A percentile compares a stretch with the other conserved stretches of the same genome.
These are phyloP conservation scores for Umbelopsis vinacea DNA, from an alignment of 192 early-diverging fungal genomes.

Conservation along the genomic window DNA sequence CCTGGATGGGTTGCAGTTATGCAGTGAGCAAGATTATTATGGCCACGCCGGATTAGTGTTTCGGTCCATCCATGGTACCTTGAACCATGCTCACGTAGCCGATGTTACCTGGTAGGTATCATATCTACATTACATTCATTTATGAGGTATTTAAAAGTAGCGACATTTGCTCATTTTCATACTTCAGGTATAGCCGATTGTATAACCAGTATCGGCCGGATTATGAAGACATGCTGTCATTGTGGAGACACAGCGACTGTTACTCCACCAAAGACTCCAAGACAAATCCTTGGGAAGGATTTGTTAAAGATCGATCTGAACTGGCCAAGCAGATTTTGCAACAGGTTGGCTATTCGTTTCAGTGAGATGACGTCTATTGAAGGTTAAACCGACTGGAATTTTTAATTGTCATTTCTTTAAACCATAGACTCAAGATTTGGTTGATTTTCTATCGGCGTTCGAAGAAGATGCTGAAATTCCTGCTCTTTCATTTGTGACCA, in stretches of 20 bases:
- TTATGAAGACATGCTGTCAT: background rate
- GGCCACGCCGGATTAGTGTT: background rate
- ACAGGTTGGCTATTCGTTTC: background rate
- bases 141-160: background rate
- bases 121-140: background rate
- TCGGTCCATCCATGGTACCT: background rate
- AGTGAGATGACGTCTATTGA: too few species aligned
- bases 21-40: background rate
- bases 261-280: background rate
- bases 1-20: background rate
- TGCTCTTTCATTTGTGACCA: background rate
- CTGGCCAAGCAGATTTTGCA: background rate
- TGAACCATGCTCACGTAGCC: background rate
- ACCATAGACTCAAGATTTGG: conserved; percentile 3
- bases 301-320: background rate
- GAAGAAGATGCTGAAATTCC: background rate
- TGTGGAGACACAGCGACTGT: background rate
- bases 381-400: too few species aligned
- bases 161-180: background rate
- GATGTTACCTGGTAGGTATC: background rate
- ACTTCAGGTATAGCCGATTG: background rate
- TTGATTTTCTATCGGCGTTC: background rate
- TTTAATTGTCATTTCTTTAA: too few species aligned
- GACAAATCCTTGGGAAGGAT: background rate
- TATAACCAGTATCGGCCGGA: background rate